A percentile compares a stretch with the other conserved stretches of the same genome.
These are phyloP conservation scores for Leccinum pachyderme DNA, from an alignment of 1,284 basidiomycete genomes.

Conservation along the genomic window DNA sequence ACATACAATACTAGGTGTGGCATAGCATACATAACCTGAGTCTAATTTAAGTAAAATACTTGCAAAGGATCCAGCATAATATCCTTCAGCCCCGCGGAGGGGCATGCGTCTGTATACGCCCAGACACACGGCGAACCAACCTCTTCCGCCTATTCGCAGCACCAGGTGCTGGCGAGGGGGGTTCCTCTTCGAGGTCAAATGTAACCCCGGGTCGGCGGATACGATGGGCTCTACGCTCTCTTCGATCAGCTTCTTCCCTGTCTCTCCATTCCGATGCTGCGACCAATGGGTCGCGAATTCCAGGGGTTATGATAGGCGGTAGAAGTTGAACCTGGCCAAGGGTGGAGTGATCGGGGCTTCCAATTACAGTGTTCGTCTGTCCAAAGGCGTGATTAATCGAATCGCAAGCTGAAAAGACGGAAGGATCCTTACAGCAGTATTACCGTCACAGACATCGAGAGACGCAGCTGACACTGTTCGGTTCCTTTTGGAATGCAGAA, in stretches of 20 bases:
- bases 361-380: slow-evolving; percentile 67
- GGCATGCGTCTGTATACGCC: slow-evolving; percentile 21
- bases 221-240: slow-evolving; percentile 42
- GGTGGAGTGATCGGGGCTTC: slow-evolving; percentile 70
- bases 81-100: slow-evolving; percentile 18
- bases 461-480: slow-evolving; percentile 72
- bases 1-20: slow-evolving; percentile 30
- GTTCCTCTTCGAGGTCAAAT: slow-evolving; percentile 61
- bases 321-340: slow-evolving; percentile 48
- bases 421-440: slow-evolving; percentile 53
- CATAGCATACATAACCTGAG: slow-evolving; percentile 33
- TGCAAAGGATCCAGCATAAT: slow-evolving; percentile 8
- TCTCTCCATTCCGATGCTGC: slow-evolving; percentile 69
- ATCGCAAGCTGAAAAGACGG: not conserved
- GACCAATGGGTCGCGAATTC: slow-evolving; percentile 55
- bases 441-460: slow-evolving; percentile 71
- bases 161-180: slow-evolving; percentile 34
- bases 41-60: slow-evolving; percentile 24
- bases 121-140: slow-evolving; percentile 31
- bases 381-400: slow-evolving; percentile 13
- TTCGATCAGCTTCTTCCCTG: slow-evolving; percentile 42
- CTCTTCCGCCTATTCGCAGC: slow-evolving; percentile 25
- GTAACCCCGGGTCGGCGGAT: slow-evolving; percentile 66
- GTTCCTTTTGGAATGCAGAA: slow-evolving; percentile 52
- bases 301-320: slow-evolving; percentile 55